These are phyloP conservation scores for Termitomyces sp. DNA, from an alignment of 768 basidiomycete genomes.

Conservation along the genomic window DNA sequence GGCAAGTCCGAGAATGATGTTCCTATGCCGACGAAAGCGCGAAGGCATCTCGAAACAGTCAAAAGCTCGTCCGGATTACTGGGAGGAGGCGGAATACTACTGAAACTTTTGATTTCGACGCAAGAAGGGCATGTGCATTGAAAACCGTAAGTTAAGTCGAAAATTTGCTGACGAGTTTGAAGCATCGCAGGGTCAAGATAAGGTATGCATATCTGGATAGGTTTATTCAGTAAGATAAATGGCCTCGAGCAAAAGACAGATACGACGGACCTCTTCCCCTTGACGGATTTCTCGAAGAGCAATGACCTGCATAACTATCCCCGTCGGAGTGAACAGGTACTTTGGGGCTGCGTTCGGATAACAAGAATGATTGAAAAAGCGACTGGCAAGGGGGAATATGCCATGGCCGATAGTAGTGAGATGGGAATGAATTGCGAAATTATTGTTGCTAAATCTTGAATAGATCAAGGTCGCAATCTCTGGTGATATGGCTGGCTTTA, in stretches of 20 bases:
- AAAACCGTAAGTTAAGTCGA: conserved; percentile 65
- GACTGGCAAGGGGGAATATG: conserved; percentile 70
- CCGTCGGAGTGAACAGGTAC: conserved; percentile 38
- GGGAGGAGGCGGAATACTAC: conserved; percentile 34
- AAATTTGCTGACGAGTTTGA: conserved; percentile 53
- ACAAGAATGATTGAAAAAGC: conserved; percentile 83
- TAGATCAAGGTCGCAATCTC: conserved; percentile 33
- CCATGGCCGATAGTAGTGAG: conserved; percentile 67
- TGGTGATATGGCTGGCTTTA: conserved; percentile 23
- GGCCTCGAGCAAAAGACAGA: neutral
- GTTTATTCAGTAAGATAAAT: neutral
- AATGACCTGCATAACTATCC: conserved; percentile 58
- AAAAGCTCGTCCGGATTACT: conserved; percentile 25
- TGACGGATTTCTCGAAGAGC: conserved; percentile 50
- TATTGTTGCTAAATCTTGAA: conserved; percentile 73
- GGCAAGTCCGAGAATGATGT: conserved; percentile 22
- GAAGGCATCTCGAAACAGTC: conserved; percentile 26
- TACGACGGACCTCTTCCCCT: conserved; percentile 58
- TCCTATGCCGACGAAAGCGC: conserved; percentile 32
- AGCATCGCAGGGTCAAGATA: conserved; percentile 76
- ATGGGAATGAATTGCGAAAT: conserved; percentile 75
- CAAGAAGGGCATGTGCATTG: conserved; percentile 60
- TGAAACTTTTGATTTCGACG: conserved; percentile 32
- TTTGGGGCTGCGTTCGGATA: conserved; percentile 65
- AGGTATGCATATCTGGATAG: conserved; percentile 59